phyloP scores from a whole-genome alignment of 768 basidiomycete species.

The Astraeus odoratus region DNA sequence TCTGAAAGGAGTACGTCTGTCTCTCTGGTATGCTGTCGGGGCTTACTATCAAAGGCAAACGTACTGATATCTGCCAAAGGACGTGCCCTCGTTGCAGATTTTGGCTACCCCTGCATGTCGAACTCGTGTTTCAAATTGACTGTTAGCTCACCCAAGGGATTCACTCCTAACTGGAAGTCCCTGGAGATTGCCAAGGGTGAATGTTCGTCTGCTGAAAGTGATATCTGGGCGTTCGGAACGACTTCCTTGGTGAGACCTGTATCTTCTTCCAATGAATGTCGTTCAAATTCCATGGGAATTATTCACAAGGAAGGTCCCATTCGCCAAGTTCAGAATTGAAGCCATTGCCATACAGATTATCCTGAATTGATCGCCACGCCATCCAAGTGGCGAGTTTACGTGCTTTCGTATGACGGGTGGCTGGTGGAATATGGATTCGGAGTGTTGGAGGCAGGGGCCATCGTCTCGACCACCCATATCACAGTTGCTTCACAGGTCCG shows the following conservation, averaged over 20 bases:
- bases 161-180: background rate
- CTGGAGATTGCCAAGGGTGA: background rate
- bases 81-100: background rate
- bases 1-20: background rate
- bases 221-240: background rate
- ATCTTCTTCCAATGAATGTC: background rate
- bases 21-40: background rate
- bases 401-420: too few species aligned
- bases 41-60: background rate
- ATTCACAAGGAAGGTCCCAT: background rate
- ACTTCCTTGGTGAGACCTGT: background rate
- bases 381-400: too few species aligned
- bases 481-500: too few species aligned
- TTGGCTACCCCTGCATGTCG: background rate
- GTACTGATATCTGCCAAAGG: background rate
- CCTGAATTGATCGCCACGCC: too few species aligned
- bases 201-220: background rate
- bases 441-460: too few species aligned
- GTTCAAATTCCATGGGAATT: background rate
- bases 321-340: too few species aligned
- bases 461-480: too few species aligned
- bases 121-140: background rate
- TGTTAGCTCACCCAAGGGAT: background rate
- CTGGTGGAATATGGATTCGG: too few species aligned
- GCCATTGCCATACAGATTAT: too few species aligned